Percentiles rank a stretch among this genome's conserved stretches.
phyloP scores from a whole-genome alignment of 1,284 basidiomycete species.

The Microbotryum intermedium region DNA sequence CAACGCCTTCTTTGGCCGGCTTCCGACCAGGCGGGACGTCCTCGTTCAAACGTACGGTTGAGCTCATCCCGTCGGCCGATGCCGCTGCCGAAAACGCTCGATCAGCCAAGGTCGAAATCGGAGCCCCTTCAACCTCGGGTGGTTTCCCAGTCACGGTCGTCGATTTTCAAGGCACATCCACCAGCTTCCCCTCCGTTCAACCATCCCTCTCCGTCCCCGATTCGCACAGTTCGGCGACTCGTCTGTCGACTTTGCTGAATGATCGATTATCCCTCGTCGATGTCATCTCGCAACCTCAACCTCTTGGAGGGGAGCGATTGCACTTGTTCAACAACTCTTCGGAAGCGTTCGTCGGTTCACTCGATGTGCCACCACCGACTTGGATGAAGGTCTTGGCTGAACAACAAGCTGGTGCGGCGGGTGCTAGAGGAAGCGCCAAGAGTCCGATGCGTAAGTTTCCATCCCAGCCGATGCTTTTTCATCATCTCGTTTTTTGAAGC shows the following conservation, averaged over 20 bases:
- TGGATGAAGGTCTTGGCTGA: conserved; percentile 16
- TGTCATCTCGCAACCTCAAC: conserved; percentile 13
- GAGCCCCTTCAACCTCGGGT: conserved; percentile 1
- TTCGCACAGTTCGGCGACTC: neutral
- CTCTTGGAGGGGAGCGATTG: conserved; percentile 3
- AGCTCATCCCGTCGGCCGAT: neutral
- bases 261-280: conserved; percentile 11
- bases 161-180: neutral
- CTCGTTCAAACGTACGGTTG: neutral
- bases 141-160: conserved; percentile 12
- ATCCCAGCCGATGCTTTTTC: neutral
- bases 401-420: neutral
- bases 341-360: conserved; percentile 11
- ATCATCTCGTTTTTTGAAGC: too few species aligned
- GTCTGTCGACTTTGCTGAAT: neutral
- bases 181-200: neutral
- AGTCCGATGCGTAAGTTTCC: conserved; percentile 23
- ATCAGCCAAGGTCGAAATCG: neutral
- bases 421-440: conserved; percentile 11
- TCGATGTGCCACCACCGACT: conserved; percentile 15
- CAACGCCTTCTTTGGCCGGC: conserved; percentile 11
- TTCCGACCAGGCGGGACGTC: conserved; percentile 16
- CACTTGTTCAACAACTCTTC: conserved; percentile 21
- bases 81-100: neutral
- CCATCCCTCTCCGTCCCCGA: neutral